Conservation (phyloP, 805 yeast species). For the Saccharomycodes ludwigii region DNA sequence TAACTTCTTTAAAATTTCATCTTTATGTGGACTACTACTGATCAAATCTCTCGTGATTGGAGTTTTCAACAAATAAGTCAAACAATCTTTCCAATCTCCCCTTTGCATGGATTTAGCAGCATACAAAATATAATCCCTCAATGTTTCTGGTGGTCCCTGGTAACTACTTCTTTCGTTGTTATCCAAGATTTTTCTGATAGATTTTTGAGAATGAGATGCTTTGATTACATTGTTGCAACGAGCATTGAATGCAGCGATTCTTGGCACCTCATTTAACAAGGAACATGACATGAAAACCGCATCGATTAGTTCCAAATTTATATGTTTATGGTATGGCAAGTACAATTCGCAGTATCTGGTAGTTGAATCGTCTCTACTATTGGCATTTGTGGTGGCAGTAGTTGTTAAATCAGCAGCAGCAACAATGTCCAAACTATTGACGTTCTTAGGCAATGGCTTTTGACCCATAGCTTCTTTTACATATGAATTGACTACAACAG, state of each 20-base stretch:
- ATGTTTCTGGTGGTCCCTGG: constrained; percentile 96
- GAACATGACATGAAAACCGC: constrained; percentile 87
- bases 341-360: constrained; percentile 40
- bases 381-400: constrained; percentile 36
- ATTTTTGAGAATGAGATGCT: constrained; percentile 48
- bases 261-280: constrained; percentile 83
- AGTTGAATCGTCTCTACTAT: constrained; percentile 17
- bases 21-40: constrained; percentile 65
- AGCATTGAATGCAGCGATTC: constrained; percentile 58
- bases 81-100: constrained; percentile 81
- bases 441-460: constrained; percentile 55
- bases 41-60: constrained; percentile 60
- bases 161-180: constrained; percentile 88
- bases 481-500: constrained; percentile 74
- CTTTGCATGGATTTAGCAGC: constrained; percentile 80
- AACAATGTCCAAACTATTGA: constrained; percentile 23
- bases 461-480: constrained; percentile 91
- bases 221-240: constrained; percentile 49
- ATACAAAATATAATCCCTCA: constrained; percentile 84
- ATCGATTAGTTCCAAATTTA: constrained; percentile 88
- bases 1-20: constrained; percentile 57
- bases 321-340: constrained; percentile 97
- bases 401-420: constrained; percentile 24
- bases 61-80: constrained; percentile 42
- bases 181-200: constrained; percentile 84